Evolutionary conservation across 2,329 filamentous ascomycete species (phyloP).

Genomic region (Trichoderma arundinaceum): DNA sequence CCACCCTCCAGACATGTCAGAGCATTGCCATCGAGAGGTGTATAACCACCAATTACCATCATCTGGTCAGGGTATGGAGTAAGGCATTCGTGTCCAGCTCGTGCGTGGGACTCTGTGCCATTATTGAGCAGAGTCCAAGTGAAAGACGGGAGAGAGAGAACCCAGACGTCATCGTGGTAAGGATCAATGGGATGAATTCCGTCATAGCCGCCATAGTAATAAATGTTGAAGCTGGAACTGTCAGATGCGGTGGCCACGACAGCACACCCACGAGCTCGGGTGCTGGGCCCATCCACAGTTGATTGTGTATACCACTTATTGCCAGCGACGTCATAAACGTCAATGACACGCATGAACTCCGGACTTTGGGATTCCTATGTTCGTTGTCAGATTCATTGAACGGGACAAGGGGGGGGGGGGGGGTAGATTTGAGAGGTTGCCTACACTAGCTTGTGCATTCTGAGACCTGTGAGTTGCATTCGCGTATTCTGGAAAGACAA

Average conservation of each 20-base stretch:
- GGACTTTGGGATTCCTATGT: conserved; percentile 67
- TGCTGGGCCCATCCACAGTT: conserved; percentile 63
- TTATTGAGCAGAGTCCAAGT: conserved; percentile 68
- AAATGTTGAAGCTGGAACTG: conserved; percentile 77
- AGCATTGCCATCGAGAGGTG: conserved; percentile 39
- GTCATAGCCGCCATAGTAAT: conserved; percentile 81
- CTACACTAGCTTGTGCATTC: conserved; percentile 44
- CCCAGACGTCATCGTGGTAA: conserved; percentile 75
- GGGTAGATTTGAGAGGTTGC: conserved; percentile 27
- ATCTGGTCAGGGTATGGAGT: conserved; percentile 80
- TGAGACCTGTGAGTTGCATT: conserved; percentile 37
- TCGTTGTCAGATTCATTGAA: conserved; percentile 21
- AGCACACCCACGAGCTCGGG: conserved; percentile 70
- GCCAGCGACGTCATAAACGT: conserved; percentile 76
- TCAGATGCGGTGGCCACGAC: conserved; percentile 75
- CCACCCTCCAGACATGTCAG: conserved; percentile 56
- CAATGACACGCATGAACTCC: conserved; percentile 72
- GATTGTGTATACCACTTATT: conserved; percentile 72
- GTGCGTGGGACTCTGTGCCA: conserved; percentile 58
- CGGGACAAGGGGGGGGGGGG: background rate
- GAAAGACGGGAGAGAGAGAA: conserved; percentile 79
- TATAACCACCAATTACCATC: conserved; percentile 75
- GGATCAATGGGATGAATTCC: conserved; percentile 49
- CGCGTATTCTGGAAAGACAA: conserved; percentile 63
- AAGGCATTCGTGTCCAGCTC: conserved; percentile 77